phyloP scores from a whole-genome alignment of 208 protist genomes.

The Trypanosoma boissoni region DNA sequence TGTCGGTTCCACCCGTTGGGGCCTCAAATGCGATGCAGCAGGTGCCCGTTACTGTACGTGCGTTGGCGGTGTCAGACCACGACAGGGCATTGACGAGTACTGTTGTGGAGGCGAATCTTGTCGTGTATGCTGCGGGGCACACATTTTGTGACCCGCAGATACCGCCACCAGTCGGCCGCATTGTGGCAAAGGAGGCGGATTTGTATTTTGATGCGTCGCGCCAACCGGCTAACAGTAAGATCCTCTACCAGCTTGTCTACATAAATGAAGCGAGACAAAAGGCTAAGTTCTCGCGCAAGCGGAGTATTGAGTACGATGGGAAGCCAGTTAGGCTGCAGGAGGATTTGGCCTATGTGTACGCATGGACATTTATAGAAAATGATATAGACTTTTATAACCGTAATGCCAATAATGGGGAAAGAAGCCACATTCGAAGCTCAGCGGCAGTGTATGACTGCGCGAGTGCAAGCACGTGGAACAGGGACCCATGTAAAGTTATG shows the following conservation, averaged over 20 bases:
- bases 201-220: constrained; percentile 79
- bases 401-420: not conserved
- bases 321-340: constrained; percentile 45
- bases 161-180: constrained; percentile 46
- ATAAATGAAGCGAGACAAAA: constrained; percentile 45
- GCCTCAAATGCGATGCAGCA: constrained; percentile 16
- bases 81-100: constrained; percentile 30
- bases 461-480: constrained; percentile 27
- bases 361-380: constrained; percentile 57
- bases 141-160: constrained; percentile 65
- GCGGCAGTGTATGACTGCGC: constrained; percentile 74
- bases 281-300: constrained; percentile 49
- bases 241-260: constrained; percentile 70
- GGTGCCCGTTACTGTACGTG: constrained; percentile 41
- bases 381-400: not conserved
- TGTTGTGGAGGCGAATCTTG: constrained; percentile 40
- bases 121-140: constrained; percentile 46
- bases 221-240: constrained; percentile 48
- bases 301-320: constrained; percentile 43
- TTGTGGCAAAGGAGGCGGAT: constrained; percentile 45
- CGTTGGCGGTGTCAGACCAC: constrained; percentile 35
- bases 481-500: constrained; percentile 34
- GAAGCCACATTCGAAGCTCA: constrained; percentile 42
- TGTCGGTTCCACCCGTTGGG: constrained; percentile 45
- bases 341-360: constrained; percentile 67